phyloP scores from a whole-genome alignment of 192 early-diverging fungal species.

The Phlyctochytrium planicorne region DNA sequence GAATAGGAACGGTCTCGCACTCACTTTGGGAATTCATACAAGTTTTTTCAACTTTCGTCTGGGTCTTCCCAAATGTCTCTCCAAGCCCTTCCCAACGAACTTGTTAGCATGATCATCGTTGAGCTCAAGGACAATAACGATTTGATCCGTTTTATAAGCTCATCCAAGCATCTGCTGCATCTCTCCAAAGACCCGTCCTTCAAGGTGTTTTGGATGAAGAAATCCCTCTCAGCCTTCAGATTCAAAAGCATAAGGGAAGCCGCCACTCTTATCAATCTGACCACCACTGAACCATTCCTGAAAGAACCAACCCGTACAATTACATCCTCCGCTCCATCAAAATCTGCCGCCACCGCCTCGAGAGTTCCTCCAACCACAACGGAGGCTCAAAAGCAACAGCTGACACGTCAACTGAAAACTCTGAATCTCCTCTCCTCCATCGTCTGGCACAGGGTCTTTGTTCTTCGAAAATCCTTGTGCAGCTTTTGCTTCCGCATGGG shows the following conservation, averaged over 20 bases:
- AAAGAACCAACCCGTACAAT: too few relatives aligned
- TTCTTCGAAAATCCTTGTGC: background rate
- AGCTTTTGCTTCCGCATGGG: background rate
- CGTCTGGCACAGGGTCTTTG: background rate
- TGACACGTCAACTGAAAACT: background rate
- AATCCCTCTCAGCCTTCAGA: background rate
- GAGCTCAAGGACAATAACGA: background rate
- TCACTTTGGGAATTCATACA: too few relatives aligned
- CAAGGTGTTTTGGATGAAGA: background rate
- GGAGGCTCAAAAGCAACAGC: too few relatives aligned
- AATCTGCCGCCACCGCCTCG: too few relatives aligned
- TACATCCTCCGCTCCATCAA: too few relatives aligned
- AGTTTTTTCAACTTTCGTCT: background rate
- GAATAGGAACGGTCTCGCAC: too few relatives aligned
- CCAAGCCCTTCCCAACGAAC: background rate
- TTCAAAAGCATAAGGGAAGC: background rate
- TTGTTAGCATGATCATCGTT: background rate
- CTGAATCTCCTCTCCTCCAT: background rate
- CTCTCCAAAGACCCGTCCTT: background rate
- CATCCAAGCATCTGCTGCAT: background rate
- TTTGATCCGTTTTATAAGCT: background rate
- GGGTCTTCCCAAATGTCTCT: background rate
- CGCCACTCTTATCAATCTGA: background rate
- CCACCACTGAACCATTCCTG: too few relatives aligned
- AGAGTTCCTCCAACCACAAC: background rate